Base-by-base conservation (phyloP, 225 moss, liverwort and hornwort genomes). In the Sphagnum contortum region DNA sequence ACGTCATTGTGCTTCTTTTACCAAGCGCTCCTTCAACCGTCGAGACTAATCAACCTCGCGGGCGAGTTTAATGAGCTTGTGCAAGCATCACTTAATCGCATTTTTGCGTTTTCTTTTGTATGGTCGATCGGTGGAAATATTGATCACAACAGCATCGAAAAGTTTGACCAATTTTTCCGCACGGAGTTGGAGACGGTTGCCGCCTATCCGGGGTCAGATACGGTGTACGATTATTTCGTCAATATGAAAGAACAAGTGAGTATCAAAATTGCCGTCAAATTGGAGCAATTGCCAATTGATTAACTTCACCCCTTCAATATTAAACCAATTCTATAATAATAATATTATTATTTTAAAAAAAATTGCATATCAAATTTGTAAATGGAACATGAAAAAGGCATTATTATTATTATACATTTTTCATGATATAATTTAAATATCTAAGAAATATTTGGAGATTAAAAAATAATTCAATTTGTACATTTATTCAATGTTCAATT, bases 121-220 rank as follows among this genome's bases (percentile, higher is more conserved):
- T 94, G 94, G 94, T 74, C 91, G 0, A 74, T 94, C 44, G 94
- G 94, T 49, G 94, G 91, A 59, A 94, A 94, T 44, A 91, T 94
- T 60, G 89, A 85, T 61, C 89, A 94, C 63, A 85, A 81, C 3
- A 89, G 91, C 60, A 69, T 84, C 9, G 85, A 94, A 70, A 83
- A 80, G 4, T 94, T 94, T 67, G 94, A 94, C 60, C 57, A 55
- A 8, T 94, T 91, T 51, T 65, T 94, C n/a, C 76, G 94, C 6
- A 83, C 74, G 0, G 77, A 91, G 5, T 71, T 91, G 66, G 79
- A 89, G 70, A 80, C 80, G 0, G 45, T 94, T 29, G 82, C 74
- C 8, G 81, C 82, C 2, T 94, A 83, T 72, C 94, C 94, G 0
- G 74, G 66, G 49, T 72, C 75, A 0, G 73, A 88, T 14, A 85